Evolutionary conservation across 139 green algal genomes (phyloP), one percentile per base, ranked within the genome.

Genomic region (Picochlorum sp.): DNA sequence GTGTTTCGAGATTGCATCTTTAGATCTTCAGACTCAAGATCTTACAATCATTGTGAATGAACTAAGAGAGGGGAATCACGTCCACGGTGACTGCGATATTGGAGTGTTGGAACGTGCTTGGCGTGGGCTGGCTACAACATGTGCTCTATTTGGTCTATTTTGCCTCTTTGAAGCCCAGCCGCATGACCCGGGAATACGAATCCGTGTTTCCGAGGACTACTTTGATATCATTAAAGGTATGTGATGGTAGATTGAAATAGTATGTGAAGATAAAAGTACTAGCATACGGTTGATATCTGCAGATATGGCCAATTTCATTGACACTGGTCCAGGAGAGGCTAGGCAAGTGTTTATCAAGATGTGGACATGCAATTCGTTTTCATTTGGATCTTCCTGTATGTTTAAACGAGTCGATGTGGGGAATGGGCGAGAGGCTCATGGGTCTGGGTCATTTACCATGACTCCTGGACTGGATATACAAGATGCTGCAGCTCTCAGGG

Each of bases 161-260:
- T 66, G 62, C 69, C 14, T 76, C 24, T 69, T 71, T 21, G 28
- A 51, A 5, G 69, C 69, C 4, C 69, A 76, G 13, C 69, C 69
- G 9, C 14, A 50, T 15, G 44, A 21, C 8, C 41, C 38, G 16
- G 30, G 15, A 18, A 61, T 70, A 13, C 66, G 71, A 56, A 67
- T 76, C 4, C 47, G 47, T 20, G 47, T 54, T 21, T 26, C 16
- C 18, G 47, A 54, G 7, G 47, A 21, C n/a, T 54, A 54, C 47
- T 54, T 54, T 54, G 9, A 21, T 54, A 18, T 75, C 2, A 44
- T 37, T 23, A 13, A 34, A 20, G 38, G 69, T 62, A 13, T 10
- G 56, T 45, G 34, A 11, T 41, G 7, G 34, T 41, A 41, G 7
- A 41, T 41, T 13, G 7, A 41, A 13, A 41, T 11, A 41, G 8